A percentile compares a stretch with the other conserved stretches of the same genome.
phyloP scores from a whole-genome alignment of 2,329 filamentous ascomycete species.

The Ceratocystis albifundus region DNA sequence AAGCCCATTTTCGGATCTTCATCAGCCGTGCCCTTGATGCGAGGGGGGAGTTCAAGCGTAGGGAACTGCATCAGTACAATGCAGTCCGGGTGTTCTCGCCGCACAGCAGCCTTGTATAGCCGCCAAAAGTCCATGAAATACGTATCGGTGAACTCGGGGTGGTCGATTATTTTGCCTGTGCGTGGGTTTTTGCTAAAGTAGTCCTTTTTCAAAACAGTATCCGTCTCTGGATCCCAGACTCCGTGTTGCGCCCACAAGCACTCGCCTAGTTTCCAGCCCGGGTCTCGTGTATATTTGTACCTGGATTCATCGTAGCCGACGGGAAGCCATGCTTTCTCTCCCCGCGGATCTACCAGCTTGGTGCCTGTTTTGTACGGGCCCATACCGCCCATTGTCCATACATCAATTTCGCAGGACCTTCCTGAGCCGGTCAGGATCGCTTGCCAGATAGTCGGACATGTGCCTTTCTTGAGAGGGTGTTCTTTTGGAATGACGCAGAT shows the following conservation, averaged over 20 bases:
- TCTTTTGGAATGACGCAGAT: constrained; percentile 71
- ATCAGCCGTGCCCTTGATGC: constrained; percentile 74
- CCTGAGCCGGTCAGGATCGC: constrained; percentile 85
- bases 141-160: constrained; percentile 76
- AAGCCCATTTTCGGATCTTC: constrained; percentile 87
- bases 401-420: constrained; percentile 75
- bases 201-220: constrained; percentile 67
- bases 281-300: constrained; percentile 83
- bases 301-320: constrained; percentile 61
- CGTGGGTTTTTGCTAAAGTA: constrained; percentile 75
- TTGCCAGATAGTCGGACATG: constrained; percentile 88
- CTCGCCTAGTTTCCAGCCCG: constrained; percentile 82
- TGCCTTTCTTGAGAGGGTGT: constrained; percentile 84
- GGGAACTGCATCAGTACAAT: constrained; percentile 88
- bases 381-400: constrained; percentile 86
- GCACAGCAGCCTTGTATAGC: constrained; percentile 61
- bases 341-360: constrained; percentile 74
- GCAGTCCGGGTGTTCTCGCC: constrained; percentile 62
- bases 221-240: constrained; percentile 75
- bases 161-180: constrained; percentile 63
- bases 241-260: constrained; percentile 96
- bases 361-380: constrained; percentile 84
- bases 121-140: constrained; percentile 86
- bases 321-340: constrained; percentile 73
- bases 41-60: constrained; percentile 80